phyloP scores from a whole-genome alignment of 208 protist species.

The Balamuthia mandrillaris region DNA sequence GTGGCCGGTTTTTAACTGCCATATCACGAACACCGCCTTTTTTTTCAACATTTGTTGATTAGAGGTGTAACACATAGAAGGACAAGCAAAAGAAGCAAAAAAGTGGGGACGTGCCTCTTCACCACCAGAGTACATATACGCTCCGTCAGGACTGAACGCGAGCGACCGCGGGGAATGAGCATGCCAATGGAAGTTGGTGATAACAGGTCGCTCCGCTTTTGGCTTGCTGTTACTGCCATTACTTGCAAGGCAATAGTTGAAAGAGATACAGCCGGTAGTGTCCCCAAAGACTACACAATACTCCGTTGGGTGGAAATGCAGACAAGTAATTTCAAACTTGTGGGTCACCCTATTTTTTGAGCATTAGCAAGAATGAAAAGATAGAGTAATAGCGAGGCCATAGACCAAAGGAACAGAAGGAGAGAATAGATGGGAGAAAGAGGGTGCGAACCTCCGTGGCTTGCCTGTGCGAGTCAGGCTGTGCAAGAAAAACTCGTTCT shows the following conservation, averaged over 20 bases:
- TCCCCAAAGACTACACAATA: neutral
- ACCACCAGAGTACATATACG: slow-evolving; percentile 29
- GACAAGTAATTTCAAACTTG: neutral
- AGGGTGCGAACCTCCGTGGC: too few species aligned
- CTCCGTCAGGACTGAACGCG: slow-evolving; percentile 33
- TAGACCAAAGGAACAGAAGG: too few species aligned
- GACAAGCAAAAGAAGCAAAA: neutral
- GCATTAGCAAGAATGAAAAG: too few species aligned
- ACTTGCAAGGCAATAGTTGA: neutral
- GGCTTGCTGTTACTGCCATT: too few species aligned
- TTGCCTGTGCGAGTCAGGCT: too few species aligned
- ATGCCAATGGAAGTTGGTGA: neutral
- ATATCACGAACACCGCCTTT: slow-evolving; percentile 40
- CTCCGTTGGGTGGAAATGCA: neutral
- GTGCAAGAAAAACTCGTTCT: too few species aligned
- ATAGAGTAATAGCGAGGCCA: too few species aligned
- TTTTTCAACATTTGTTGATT: neutral
- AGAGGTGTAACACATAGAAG: neutral
- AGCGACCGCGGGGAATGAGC: slow-evolving; percentile 2
- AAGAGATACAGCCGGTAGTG: neutral
- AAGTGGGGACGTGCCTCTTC: neutral
- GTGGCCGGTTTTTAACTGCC: neutral
- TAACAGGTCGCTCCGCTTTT: neutral
- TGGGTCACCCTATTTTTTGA: neutral
- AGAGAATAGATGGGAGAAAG: too few species aligned